These are phyloP conservation scores for Wickerhamiella pararugosa DNA, from an alignment of 1,139 yeast species.

Conservation along the genomic window DNA sequence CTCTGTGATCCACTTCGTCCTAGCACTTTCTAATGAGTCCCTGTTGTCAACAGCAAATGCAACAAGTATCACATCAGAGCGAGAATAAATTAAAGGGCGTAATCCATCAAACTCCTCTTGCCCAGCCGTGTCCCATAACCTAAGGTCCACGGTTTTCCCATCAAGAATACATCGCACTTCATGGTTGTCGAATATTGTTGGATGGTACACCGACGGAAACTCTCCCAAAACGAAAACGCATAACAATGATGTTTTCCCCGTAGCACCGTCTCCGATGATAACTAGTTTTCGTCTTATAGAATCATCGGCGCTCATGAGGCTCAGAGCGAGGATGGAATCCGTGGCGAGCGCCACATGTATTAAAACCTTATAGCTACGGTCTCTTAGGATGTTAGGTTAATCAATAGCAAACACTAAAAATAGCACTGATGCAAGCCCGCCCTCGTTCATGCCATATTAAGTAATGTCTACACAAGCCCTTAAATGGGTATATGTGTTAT, in stretches of 20 bases:
- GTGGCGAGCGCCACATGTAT: no score
- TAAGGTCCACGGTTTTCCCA: slow-evolving; percentile 80
- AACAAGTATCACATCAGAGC: slow-evolving; percentile 91
- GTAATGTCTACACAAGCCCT: no score
- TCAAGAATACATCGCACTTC: slow-evolving; percentile 94
- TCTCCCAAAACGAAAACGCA: slow-evolving; percentile 95
- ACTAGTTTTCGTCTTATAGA: slow-evolving; percentile 89
- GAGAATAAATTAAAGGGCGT: slow-evolving; percentile 79
- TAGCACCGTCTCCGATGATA: slow-evolving; percentile 95
- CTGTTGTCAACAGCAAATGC: slow-evolving; percentile 90
- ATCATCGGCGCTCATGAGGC: slow-evolving; percentile 32
- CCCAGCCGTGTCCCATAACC: slow-evolving; percentile 98
- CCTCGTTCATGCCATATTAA: no score
- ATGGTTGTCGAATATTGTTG: slow-evolving; percentile 95
- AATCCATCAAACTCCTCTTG: slow-evolving; percentile 95
- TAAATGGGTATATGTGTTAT: no score
- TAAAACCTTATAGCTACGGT: no score
- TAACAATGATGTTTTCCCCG: slow-evolving; percentile 75
- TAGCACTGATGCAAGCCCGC: no score
- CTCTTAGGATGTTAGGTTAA: no score
- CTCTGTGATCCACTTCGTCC: slow-evolving; percentile 96
- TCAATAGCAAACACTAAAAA: no score
- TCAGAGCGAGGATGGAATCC: no score
- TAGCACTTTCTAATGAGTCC: slow-evolving; percentile 89
- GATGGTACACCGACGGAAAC: slow-evolving; percentile 96